Percentiles rank a stretch among this genome's conserved stretches.
Conservation (phyloP, 352 stramenopile genomes). For the Phytophthora pini region DNA sequence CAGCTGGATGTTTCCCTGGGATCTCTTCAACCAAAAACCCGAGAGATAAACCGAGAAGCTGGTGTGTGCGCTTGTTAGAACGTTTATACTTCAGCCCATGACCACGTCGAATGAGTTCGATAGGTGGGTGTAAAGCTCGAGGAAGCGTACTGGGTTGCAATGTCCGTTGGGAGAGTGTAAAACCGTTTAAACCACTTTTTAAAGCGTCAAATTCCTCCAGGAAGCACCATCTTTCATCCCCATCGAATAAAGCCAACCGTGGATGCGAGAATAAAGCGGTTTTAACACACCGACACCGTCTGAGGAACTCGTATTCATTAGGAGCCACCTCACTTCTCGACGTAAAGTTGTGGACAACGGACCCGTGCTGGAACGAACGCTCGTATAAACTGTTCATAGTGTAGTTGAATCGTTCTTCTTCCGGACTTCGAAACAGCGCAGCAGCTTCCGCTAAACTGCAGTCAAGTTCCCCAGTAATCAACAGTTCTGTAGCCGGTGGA, state of each 20-base stretch:
- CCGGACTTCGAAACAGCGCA: constrained; percentile 30
- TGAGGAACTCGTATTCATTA: constrained; percentile 3
- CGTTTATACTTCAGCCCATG: constrained; percentile 8
- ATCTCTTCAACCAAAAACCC: constrained; percentile 24
- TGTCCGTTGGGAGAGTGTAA: constrained; percentile 36
- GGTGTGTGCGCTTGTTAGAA: constrained; percentile 21
- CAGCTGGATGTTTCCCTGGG: constrained; percentile 5
- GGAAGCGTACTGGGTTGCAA: constrained; percentile 32
- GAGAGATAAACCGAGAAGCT: constrained; percentile 24
- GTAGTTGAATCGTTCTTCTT: constrained; percentile 17
- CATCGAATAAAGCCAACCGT: constrained; percentile 33
- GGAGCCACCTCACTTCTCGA: not conserved
- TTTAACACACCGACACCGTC: constrained; percentile 39
- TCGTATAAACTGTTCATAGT: constrained; percentile 42
- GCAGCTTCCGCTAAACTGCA: constrained; percentile 28
- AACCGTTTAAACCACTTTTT: constrained; percentile 12
- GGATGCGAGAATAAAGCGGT: constrained; percentile 37
- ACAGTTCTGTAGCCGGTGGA: constrained; percentile 10
- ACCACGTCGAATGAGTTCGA: constrained; percentile 23
- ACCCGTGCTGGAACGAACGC: constrained; percentile 35
- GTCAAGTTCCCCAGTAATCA: constrained; percentile 31
- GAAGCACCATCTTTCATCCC: constrained; percentile 41
- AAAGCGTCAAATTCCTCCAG: constrained; percentile 25
- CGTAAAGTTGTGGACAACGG: constrained; percentile 36
- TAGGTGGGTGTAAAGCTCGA: constrained; percentile 23